Percentiles rank a stretch among this genome's conserved stretches.
Conservation (phyloP, 2,329 filamentous ascomycete species). For the Corynespora cassiicola region DNA sequence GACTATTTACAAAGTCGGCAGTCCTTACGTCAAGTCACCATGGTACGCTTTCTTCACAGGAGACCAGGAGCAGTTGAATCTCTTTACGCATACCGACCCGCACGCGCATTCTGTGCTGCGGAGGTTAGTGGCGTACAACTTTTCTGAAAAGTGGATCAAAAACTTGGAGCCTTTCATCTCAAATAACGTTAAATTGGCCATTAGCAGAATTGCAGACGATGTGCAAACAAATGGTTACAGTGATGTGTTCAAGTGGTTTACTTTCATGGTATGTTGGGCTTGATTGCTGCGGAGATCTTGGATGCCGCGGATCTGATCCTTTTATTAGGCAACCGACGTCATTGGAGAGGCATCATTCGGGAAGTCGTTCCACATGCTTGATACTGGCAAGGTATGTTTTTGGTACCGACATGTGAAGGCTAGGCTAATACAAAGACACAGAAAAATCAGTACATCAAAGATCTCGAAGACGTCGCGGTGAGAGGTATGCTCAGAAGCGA, state of each 20-base stretch:
- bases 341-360: constrained; percentile 46
- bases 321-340: constrained; percentile 49
- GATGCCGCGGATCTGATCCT: too few species aligned
- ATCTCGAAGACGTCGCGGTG: too few species aligned
- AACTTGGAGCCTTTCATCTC: constrained; percentile 45
- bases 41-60: constrained; percentile 33
- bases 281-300: too few species aligned
- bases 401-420: too few species aligned
- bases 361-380: constrained; percentile 47
- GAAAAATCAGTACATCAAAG: too few species aligned
- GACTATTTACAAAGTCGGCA: constrained; percentile 37
- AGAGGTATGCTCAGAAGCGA: too few species aligned
- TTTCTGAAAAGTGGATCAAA: constrained; percentile 44
- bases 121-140: constrained; percentile 42
- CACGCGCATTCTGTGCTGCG: constrained; percentile 42
- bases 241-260: constrained; percentile 47
- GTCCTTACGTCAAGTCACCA: constrained; percentile 34
- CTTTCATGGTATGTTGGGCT: too few species aligned
- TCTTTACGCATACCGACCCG: constrained; percentile 47
- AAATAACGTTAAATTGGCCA: constrained; percentile 39
- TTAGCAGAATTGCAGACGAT: constrained; percentile 37
- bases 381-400: constrained; percentile 43
- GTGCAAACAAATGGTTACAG: constrained; percentile 28
- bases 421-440: too few species aligned
- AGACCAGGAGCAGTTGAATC: constrained; percentile 31